A percentile compares a stretch with the other conserved stretches of the same genome.
These are phyloP conservation scores for Coemansia sp. DNA, from an alignment of 192 early-diverging fungal species.

Conservation along the genomic window DNA sequence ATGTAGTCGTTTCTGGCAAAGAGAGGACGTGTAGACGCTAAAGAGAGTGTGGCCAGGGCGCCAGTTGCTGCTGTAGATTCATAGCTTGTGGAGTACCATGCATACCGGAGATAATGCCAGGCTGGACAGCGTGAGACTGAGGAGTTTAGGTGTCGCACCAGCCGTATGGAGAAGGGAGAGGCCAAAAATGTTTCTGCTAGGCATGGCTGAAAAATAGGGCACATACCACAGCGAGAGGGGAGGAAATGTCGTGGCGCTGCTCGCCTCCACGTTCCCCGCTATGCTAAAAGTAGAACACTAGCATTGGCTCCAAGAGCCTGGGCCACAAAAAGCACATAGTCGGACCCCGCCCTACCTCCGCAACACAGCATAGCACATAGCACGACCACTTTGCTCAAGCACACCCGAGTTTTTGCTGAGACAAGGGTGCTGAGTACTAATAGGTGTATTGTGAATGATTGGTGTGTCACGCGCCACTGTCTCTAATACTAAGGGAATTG, in stretches of 20 bases:
- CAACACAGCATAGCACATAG: background rate
- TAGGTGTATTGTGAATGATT: background rate
- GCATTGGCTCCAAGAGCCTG: background rate
- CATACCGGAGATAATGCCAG: background rate
- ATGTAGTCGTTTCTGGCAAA: background rate
- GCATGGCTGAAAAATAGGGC: conserved; percentile 12
- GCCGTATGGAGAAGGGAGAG: background rate
- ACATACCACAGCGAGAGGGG: background rate
- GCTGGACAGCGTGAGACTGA: background rate
- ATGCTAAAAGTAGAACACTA: background rate
- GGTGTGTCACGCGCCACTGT: background rate
- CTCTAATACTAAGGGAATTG: background rate
- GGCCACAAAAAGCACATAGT: background rate
- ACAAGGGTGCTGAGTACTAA: too few relatives aligned
- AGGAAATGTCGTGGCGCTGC: background rate
- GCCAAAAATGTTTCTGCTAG: conserved; percentile 2
- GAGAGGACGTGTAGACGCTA: background rate
- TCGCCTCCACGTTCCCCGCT: background rate
- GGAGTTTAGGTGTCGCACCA: background rate
- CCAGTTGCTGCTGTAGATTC: background rate
- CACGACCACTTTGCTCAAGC: background rate
- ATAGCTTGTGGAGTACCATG: background rate
- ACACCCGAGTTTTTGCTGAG: background rate
- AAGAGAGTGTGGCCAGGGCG: background rate
- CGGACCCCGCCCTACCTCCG: background rate